These are phyloP conservation scores for Schizophyllum amplum DNA, from an alignment of 1,284 basidiomycete species.

Conservation along the genomic window DNA sequence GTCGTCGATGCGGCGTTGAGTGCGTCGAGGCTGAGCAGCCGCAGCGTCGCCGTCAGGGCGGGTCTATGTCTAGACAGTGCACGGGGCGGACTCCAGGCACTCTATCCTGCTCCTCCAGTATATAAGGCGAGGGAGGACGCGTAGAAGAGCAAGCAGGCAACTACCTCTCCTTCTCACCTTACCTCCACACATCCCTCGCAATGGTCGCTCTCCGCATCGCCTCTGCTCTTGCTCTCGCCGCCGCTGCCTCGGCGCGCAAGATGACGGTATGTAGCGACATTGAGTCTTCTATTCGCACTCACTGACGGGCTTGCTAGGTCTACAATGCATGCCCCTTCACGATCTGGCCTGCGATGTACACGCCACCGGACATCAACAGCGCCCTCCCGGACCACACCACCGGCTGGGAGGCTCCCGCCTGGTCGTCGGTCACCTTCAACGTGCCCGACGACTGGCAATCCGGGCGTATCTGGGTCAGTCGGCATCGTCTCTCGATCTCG, in stretches of 20 bases:
- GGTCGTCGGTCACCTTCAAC: slow-evolving; percentile 27
- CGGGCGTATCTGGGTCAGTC: slow-evolving; percentile 9
- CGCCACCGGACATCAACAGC: not conserved
- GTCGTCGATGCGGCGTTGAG: no score
- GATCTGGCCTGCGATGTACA: slow-evolving; percentile 28
- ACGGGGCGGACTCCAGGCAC: no score
- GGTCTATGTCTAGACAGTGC: no score
- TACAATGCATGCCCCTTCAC: slow-evolving; percentile 36
- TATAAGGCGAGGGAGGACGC: no score
- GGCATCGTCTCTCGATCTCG: not conserved
- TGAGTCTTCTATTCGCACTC: not conserved
- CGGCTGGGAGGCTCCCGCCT: slow-evolving; percentile 37
- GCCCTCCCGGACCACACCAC: not conserved
- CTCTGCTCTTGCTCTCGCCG: not conserved
- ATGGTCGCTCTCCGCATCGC: not conserved
- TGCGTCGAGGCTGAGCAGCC: no score
- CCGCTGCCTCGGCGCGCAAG: not conserved
- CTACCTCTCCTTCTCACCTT: no score
- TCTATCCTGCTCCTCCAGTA: no score
- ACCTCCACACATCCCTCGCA: no score
- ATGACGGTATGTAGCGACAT: not conserved
- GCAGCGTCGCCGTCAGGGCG: no score
- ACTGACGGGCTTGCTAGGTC: slow-evolving; percentile 22
- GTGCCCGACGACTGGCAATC: slow-evolving; percentile 37
- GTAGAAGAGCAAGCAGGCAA: no score